These are phyloP conservation scores for Anaeromyces robustus DNA, from an alignment of 192 early-diverging fungal species.

Conservation along the genomic window DNA sequence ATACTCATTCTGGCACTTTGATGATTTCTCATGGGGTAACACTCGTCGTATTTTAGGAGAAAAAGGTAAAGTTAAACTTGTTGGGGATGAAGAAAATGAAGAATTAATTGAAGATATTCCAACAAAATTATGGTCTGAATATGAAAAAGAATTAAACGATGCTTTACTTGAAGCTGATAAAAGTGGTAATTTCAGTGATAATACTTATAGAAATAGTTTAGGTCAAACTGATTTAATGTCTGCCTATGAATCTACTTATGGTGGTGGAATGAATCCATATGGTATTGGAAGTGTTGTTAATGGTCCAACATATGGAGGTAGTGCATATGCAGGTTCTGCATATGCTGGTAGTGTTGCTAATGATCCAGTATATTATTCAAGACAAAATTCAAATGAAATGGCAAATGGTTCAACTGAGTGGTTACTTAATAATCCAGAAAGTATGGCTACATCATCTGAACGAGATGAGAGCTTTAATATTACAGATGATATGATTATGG, in stretches of 20 bases:
- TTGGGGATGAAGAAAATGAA: background rate
- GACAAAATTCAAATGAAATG: background rate
- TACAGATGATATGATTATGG: background rate
- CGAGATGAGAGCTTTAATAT: background rate
- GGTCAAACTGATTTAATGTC: background rate
- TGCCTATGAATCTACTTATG: background rate
- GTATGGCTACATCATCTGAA: background rate
- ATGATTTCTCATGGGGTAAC: slow-evolving; percentile 99
- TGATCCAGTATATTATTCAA: background rate
- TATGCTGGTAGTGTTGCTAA: background rate
- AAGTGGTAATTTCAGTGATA: background rate
- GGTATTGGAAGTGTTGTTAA: background rate
- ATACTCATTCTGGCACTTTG: slow-evolving; percentile 98
- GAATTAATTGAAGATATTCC: slow-evolving; percentile 29
- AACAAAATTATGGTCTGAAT: slow-evolving; percentile 66
- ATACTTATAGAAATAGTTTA: background rate
- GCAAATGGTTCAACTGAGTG: background rate
- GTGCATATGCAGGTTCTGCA: background rate
- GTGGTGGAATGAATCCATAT: background rate
- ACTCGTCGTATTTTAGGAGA: slow-evolving; percentile 83
- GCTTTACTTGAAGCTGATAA: background rate
- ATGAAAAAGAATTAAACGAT: slow-evolving; percentile 45
- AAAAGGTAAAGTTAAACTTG: slow-evolving; percentile 35
- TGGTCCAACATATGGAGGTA: background rate
- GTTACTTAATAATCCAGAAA: background rate